A percentile compares a stretch with the other conserved stretches of the same genome.
These are phyloP conservation scores for Eutrema salsugineum DNA, from an alignment of 441 rosid genomes.

Conservation along the genomic window DNA sequence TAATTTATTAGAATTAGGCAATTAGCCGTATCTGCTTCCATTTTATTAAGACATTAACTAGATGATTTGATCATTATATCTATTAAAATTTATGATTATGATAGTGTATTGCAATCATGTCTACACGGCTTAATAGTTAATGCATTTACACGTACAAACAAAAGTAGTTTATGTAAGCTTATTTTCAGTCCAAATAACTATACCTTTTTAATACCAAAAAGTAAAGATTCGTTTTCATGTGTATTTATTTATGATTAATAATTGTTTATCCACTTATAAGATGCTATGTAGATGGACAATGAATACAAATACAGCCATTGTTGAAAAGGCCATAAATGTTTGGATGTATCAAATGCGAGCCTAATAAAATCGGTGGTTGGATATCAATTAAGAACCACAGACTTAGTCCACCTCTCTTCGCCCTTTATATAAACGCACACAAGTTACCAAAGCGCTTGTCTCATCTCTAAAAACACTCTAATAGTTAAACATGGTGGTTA, in stretches of 20 bases:
- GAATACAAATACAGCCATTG: conserved; percentile 26
- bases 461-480: neutral
- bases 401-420: conserved; percentile 17
- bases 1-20: neutral
- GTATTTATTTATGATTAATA: neutral
- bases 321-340: conserved; percentile 32
- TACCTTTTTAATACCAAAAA: conserved; percentile 10
- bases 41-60: neutral
- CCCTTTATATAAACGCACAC: conserved; percentile 16
- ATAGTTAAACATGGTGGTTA: conserved; percentile 35
- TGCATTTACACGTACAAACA: conserved; percentile 20
- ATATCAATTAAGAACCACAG: conserved; percentile 26
- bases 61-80: neutral
- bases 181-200: neutral
- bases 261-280: neutral
- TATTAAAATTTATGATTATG: neutral
- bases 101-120: neutral
- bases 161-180: neutral
- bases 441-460: conserved; percentile 4
- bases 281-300: conserved; percentile 24
- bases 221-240: conserved; percentile 10
- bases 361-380: conserved; percentile 36
- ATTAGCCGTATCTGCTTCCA: neutral
- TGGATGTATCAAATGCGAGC: conserved; percentile 28
- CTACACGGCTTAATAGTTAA: neutral